Base-by-base conservation (phyloP, 2,329 filamentous ascomycete species). In the Fusarium guadeloupense region DNA sequence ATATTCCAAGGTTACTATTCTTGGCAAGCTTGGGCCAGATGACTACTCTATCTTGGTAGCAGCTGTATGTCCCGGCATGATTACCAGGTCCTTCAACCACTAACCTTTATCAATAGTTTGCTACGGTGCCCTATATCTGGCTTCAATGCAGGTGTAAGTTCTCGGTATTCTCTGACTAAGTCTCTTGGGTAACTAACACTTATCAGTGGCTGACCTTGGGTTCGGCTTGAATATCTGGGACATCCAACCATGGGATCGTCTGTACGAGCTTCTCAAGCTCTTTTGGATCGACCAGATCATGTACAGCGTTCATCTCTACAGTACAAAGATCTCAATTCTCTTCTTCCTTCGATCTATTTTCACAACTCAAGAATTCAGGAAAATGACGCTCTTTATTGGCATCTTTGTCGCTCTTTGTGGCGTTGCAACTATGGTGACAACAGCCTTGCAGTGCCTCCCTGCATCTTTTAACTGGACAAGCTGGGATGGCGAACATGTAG, bases 271-370 rank as follows among this genome's bases (percentile, higher is more conserved):
- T 9, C 38, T 66, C 2, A 64, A 42, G 25, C 26, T 64, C 4
- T 66, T 66, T 42, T 66, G 63, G 63, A 58, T 66, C 6, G 63
- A 66, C 21, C 62, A 66, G 35, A 66, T 66, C 16, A 45, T 66
- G 54, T 66, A 66, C 28, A 66, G 63, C 19, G 26, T 66, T 14
- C 62, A 66, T 5, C 47, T 66, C 14, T 66, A 66, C 49, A 66
- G 54, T 21, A 66, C 63, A 2, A 66, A 66, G 39, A 37, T 66
- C 12, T 66, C 63, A 0, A 60, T 66, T 5, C 59, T 66, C 3
- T 64, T 57, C 25, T 66, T 66, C 14, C 54, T 66, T 2, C 35
- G 42, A 1, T 20, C 55, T 0, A 66, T 66, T 16, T 66, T 66
- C 3, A 51, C 59, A 3, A 52, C 60, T 1, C 41, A 39, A 3